Evolutionary conservation across 2,329 filamentous ascomycete species (phyloP), one percentile per base, ranked within the genome.

Genomic region (Aspergillus fumigatus): DNA sequence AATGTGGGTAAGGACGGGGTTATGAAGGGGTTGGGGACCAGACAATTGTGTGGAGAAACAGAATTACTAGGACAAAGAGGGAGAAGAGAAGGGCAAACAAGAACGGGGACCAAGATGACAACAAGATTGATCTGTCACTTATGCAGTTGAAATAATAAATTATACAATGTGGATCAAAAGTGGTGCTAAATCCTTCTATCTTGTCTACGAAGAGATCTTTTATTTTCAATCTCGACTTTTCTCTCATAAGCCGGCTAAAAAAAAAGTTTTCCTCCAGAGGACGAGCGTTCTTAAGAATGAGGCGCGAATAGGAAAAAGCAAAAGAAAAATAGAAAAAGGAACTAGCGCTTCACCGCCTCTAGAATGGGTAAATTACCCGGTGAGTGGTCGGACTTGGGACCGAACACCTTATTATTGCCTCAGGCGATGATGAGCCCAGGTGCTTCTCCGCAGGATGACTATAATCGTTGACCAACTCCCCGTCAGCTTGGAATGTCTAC

Each of bases 1-100:
- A 29, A 32, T 35, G 49, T 14, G 50, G 43, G 50, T 45, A 52
- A 55, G 48, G 49, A 57, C 14, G 55, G 54, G 54, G 56, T 51
- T 57, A 56, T 56, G 62, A 64, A 65, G 62, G 62, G 63, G 61
- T 54, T 61, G 60, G 58, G 58, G 52, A 45, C 53, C 61, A 60
- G 50, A 58, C 50, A 56, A 56, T 52, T 57, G 59, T 62, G 62
- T 61, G 58, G 58, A 67, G 59, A 63, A 60, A 54, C 50, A 41
- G 60, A 55, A 59, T 54, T 55, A 60, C 54, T 51, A 59, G 48
- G 54, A 57, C 41, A 61, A 59, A 58, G 59, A 62, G 48, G 54
- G 61, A 57, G 62, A 48, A 48, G 41, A 48, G 27, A 32, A 48
- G 49, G 35, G 19, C 49, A 50, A 47, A 47, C 23, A 45, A 5